Conservation (phyloP, 169 alveolate genomes). For the Eimeria acervulina region DNA sequence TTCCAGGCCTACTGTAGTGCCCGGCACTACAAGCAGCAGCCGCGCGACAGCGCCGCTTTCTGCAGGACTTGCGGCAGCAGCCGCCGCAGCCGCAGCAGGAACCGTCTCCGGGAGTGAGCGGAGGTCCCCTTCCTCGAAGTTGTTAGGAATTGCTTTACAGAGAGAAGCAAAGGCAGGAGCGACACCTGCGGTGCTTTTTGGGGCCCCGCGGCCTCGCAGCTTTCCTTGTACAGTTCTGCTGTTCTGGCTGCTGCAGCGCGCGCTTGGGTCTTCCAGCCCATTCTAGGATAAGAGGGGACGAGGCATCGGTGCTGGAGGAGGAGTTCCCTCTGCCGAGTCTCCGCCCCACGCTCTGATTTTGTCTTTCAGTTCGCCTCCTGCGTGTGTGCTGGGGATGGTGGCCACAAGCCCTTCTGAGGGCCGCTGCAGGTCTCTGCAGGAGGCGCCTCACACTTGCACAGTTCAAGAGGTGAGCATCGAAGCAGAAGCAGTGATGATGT, state of each 20-base stretch:
- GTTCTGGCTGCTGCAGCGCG: slow-evolving; percentile 52
- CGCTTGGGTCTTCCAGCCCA: not conserved
- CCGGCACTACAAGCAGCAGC: slow-evolving; percentile 55
- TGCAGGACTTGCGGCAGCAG: slow-evolving; percentile 32
- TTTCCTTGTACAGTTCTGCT: not conserved
- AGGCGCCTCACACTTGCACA: slow-evolving; percentile 49
- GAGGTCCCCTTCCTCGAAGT: not conserved
- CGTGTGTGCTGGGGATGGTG: not conserved
- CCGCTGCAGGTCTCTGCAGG: slow-evolving; percentile 59
- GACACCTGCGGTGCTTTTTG: slow-evolving; percentile 10
- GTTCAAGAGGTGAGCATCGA: slow-evolving; percentile 39
- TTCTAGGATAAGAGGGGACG: not conserved
- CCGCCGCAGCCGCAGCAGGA: slow-evolving; percentile 40
- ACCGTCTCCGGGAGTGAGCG: not conserved
- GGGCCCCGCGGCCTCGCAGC: slow-evolving; percentile 23
- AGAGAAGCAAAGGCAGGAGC: slow-evolving; percentile 31
- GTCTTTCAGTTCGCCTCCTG: not conserved
- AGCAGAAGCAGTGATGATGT: not conserved
- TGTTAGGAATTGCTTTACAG: not conserved
- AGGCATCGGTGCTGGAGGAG: slow-evolving; percentile 31
- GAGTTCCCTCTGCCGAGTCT: not conserved
- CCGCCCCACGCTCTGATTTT: not conserved
- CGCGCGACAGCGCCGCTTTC: slow-evolving; percentile 28
- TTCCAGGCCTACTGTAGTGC: slow-evolving; percentile 1
- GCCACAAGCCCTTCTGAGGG: slow-evolving; percentile 1